Evolutionary conservation across 176 grass and related monocot genomes (phyloP), one percentile per base, ranked within the genome.

Genomic region (Oropetium thomaeum): DNA sequence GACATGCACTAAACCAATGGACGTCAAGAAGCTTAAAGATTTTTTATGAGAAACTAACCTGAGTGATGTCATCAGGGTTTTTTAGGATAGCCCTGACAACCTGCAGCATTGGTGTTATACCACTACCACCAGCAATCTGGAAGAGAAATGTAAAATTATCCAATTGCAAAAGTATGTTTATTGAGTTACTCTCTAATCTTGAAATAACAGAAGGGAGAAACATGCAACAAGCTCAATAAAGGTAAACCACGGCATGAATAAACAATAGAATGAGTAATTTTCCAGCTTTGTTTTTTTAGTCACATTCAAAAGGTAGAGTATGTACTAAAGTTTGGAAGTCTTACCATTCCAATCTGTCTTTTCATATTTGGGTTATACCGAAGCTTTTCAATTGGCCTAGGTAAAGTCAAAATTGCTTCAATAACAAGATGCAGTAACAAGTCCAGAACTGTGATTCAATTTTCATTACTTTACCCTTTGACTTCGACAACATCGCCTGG

Each of bases 351-450:
- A 80, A 98, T 98, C 62, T 98, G 77, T 78, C 70, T 98, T 86
- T 98, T 98, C 96, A 93, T 94, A 83, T 98, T 98, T 55, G 91
- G 91, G 71, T 76, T 98, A 86, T 98, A 98, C 88, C 82, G 92
- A 79, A 98, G 86, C 82, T 98, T 98, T 75, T 98, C 96, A 69
- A 98, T 92, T 52, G 96, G 96, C 83, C 91, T 98, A 77, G 10
- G 51, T 79, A 82, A 79, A 79, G 15, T 81, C 11, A 66, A 65
- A 84, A 83, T 57, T 5, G 60, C 11, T 62, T 88, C 28, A 79
- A 51, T 70, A 32, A 67, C 34, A 74, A 54, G 19, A 79, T 15
- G 42, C n/a, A 79, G 59, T 62, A 69, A 34, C 58, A 34, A 43
- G 17, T 14, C 22, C 5, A 74, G 20, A 34, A 43, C 35, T 17